Base-by-base conservation (phyloP, 805 yeast genomes). In the Yueomyces sp. region DNA sequence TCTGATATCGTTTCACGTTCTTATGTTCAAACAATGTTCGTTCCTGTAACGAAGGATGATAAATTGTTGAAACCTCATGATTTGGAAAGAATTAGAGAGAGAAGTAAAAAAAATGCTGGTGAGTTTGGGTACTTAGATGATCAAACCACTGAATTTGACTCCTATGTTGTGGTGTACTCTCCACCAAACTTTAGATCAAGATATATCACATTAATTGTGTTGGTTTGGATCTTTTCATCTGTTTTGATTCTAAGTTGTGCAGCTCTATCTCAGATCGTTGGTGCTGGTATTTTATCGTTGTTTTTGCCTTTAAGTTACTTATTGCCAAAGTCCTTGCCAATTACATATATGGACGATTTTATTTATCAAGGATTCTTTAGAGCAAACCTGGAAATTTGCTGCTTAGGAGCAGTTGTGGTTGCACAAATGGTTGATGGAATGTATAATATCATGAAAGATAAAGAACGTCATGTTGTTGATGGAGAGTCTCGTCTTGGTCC, bases 1-100 rank as follows among this genome's bases (percentile, higher is more conserved):
- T 74, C 74, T 49, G 96, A 88, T 56, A 79, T 79, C 12, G 78
- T 81, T 26, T 76, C 90, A 0, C 66, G 86, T 45, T 73, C 72
- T 40, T 77, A 70, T 49, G 74, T 79, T 32, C 76, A 74, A 51
- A 72, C 74, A 40, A 63, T 87, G 45, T 92, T 92, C 64, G 81
- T 84, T 1, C 76, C 86, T 0, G 96, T 90, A 2, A 84, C 94
- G 1, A 79, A 77, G 51, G 81, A 79, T 50, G 95, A 88, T 57
- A 68, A 73, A 41, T 69, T 82, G 11, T 59, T 82, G 37, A 66
- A 65, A 28, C 67, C 69, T 26, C 41, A 46, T 28, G 61, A 51
- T 47, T 46, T 49, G 26, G 53, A 54, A 32, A 45, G 51, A 6
- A 52, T 65, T 4, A 59, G 64, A 28, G 65, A 62, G 41, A 48